Evolutionary conservation across 306 rosid species (phyloP), one percentile per base, ranked within the genome.

Genomic region (Senna siamea): DNA sequence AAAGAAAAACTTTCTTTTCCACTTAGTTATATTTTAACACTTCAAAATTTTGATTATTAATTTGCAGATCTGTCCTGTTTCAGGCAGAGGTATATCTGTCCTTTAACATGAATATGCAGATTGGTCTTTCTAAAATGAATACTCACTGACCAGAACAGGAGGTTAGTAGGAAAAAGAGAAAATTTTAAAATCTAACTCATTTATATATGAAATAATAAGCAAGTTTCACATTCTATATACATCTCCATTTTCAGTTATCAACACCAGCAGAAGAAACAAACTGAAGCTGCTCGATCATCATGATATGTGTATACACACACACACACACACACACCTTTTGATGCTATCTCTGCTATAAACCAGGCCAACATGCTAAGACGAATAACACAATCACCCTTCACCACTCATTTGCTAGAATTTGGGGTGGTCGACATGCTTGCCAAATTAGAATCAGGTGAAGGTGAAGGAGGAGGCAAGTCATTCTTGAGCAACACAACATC

Each of bases 401-500:
- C 11, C 37, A 15, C 69, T 86, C 69, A 90, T 46, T 75, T 77
- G 15, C 93, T 92, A 26, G 70, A 37, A 68, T 78, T 88, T 64
- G 94, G 83, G 34, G 87, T 87, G 30, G 90, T 70, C 44, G 83
- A 70, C 40, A 72, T 63, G 84, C 91, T 88, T 9, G 2, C 53
- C 19, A 65, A 46, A 59, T 74, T 72, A 60, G 82, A 58, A 78
- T 82, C 92, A 5, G 88, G 95, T 7, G 97, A 90, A 53, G 75
- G 62, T n/a, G 93, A 88, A 48, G 75, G 66, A 18, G 88, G 79
- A 65, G 72, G 81, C 9, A 85, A 78, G 9, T 60, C 89, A 73
- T 70, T 83, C 81, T 84, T 82, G 17, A 87, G 68, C 69, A 84
- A 44, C 64, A 75, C 85, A 61, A 47, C 81, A 41, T 80, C 90